Evolutionary conservation across 1,284 basidiomycete genomes (phyloP), one percentile per base, ranked within the genome.

Genomic region (Trichosporon ovoides): DNA sequence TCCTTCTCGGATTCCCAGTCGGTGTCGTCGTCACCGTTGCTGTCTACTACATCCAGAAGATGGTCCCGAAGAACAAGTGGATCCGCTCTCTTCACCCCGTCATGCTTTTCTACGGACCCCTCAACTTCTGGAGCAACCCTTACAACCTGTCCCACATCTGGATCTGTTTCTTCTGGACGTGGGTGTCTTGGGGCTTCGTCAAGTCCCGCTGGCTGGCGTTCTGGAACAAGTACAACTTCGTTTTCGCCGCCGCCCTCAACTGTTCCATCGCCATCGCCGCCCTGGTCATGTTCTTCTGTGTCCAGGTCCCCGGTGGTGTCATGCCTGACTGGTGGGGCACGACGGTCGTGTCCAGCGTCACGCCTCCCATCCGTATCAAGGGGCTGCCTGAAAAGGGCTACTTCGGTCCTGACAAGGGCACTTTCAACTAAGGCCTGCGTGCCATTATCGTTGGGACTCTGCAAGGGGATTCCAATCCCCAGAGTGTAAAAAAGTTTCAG

Each of bases 241-340:
- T 89, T 64, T 80, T 89, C 35, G 84, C 86, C 6, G 86, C 87
- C 16, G 85, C 81, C 4, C 82, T 88, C 51, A 85, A 87, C 64
- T 80, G 83, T 13, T 87, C 86, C 55, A 82, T 86, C 43, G 84
- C 84, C 50, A 68, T 89, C 51, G 68, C 79, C 14, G 64, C 83
- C 35, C 64, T 89, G 43, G 64, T 87, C 57, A 82, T 89, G 58
- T 90, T 89, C 80, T 84, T 90, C 64, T 60, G 72, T 16, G 58
- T 82, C 52, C 11, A 34, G 7, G 53, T 56, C 10, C 55, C 68
- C 56, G 55, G 69, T 3, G 63, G 70, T 28, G 57, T 49, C 11
- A 40, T 78, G 31, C 22, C 43, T 22, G 59, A 67, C 37, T 81
- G 83, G 87, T 88, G 87, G 87, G 87, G 87, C 7, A 89, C 88